Evolutionary conservation across 169 alveolate genomes (phyloP).

Genomic region (Eimeria nieschulzi): DNA sequence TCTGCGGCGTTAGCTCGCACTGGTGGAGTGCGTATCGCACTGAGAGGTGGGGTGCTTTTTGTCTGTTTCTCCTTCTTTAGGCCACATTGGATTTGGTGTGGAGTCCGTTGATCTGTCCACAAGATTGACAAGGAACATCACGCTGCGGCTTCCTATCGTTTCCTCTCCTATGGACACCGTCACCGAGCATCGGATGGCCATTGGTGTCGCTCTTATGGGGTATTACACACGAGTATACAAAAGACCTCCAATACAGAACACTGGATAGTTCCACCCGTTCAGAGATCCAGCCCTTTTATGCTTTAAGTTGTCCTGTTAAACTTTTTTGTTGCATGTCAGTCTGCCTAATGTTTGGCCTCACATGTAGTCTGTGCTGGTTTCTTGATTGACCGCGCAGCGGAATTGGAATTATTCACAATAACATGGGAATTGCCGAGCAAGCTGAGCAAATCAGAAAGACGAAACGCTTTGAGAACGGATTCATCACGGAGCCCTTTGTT

Average conservation of each 20-base stretch:
- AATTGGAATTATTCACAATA: conserved; percentile 93
- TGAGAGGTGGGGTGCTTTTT: too few relatives aligned
- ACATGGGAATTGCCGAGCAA: conserved; percentile 87
- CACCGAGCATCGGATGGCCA: conserved; percentile 94
- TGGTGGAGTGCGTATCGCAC: too few relatives aligned
- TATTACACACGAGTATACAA: not conserved
- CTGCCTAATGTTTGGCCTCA: too few relatives aligned
- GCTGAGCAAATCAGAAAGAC: conserved; percentile 89
- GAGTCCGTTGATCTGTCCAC: conserved; percentile 84
- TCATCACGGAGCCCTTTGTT: conserved; percentile 89
- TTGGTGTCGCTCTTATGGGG: conserved; percentile 92
- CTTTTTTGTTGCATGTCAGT: too few relatives aligned
- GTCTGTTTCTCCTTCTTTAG: conserved; percentile 30
- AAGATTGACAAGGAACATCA: conserved; percentile 84
- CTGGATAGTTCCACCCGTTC: not conserved
- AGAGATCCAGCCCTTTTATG: too few relatives aligned
- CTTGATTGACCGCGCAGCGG: conserved; percentile 80
- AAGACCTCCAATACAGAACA: not conserved
- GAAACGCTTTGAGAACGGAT: conserved; percentile 92
- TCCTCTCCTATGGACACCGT: conserved; percentile 96
- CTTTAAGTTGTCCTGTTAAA: too few relatives aligned
- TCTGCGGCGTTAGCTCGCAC: too few relatives aligned
- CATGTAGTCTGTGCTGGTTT: too few relatives aligned
- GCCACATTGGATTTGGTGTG: conserved; percentile 86
- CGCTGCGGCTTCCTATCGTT: conserved; percentile 88